Evolutionary conservation across 2,329 filamentous ascomycete species (phyloP), one percentile per base, ranked within the genome.

Genomic region (Fusarium brachygibbosum): DNA sequence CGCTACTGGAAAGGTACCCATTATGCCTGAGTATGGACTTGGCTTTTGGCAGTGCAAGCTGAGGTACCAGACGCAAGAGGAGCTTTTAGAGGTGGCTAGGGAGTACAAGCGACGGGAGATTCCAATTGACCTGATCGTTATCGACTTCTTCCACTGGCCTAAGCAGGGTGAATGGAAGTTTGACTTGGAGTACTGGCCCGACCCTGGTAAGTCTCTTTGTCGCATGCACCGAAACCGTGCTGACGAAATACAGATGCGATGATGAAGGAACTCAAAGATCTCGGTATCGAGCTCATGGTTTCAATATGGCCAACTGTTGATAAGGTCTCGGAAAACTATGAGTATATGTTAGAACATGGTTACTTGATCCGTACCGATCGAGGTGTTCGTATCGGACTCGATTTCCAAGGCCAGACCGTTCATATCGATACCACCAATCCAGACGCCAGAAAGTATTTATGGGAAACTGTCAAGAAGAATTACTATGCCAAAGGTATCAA

Each of bases 21-120:
- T 88, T 84, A 91, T 91, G 88, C 89, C 89, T 3, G 88, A 90
- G 69, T 90, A 90, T 69, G 88, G 88, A 0, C 81, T 91, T 0
- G 89, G 89, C 0, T 91, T 91, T 74, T 91, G 88, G 88, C 89
- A 91, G 74, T 90, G 87, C 76, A 91, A 90, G 76, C 79, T 91
- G 13, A 82, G 88, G 2, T 91, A 91, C 69, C 86, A 88, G 75
- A 90, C 86, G 0, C 89, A 91, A 70, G 87, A 90, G 19, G 88
- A 91, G 73, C 74, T 90, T 0, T 80, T 91, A 0, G 76, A 80
- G 8, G 84, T 91, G 1, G 89, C 88, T 1, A 77, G 88, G 7
- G 88, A 90, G 71, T 88, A 91, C 66, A 84, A 82, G 52, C 77
- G 79, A 32, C 79, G 87, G 2, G 74, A 85, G 0, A 74, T 91